phyloP scores from a whole-genome alignment of 148 eudicot species.

The Chenopodium album region DNA sequence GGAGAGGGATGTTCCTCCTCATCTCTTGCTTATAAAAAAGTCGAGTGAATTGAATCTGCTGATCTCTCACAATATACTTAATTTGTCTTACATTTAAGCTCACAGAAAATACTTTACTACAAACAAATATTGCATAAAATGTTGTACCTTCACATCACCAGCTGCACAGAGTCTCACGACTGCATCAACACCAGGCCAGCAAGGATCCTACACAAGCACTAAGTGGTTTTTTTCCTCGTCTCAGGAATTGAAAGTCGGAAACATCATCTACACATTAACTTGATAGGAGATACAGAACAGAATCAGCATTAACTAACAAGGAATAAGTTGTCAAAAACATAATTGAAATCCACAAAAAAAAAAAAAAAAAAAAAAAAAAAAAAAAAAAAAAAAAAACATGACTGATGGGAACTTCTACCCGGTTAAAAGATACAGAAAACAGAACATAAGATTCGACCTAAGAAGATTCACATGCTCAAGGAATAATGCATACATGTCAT shows the following conservation, averaged over 20 bases:
- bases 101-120: background rate
- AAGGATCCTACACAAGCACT: slow-evolving; percentile 73
- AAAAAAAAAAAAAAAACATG: background rate
- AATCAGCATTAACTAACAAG: background rate
- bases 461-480: background rate
- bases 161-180: slow-evolving; percentile 68
- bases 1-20: no score
- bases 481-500: background rate
- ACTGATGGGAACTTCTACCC: background rate
- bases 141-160: slow-evolving; percentile 80
- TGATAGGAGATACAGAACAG: background rate
- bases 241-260: background rate
- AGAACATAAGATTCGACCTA: background rate
- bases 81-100: background rate
- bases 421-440: background rate
- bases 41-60: background rate
- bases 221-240: no score
- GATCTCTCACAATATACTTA: background rate
- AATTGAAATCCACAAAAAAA: no score
- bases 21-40: background rate
- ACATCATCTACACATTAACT: background rate
- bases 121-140: background rate
- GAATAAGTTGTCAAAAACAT: background rate
- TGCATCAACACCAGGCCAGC: slow-evolving; percentile 83
- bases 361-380: background rate